Evolutionary conservation across 2,329 filamentous ascomycete species (phyloP), one percentile per base, ranked within the genome.

Genomic region (Talaromyces funiculosus): DNA sequence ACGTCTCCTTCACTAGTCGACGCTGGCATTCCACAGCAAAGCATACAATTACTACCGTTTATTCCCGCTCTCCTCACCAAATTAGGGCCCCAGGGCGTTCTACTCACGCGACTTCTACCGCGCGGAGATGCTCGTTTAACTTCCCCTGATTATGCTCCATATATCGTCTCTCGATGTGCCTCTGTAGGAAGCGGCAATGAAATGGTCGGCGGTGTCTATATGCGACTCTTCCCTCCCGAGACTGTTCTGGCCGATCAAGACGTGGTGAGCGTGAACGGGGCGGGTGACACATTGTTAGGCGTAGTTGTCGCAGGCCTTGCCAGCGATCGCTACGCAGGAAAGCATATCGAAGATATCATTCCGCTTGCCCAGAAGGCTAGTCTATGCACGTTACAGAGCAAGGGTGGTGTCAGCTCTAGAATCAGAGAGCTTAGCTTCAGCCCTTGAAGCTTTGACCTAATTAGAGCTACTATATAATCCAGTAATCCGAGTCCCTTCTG

Each of bases 261-360:
- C 26, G 81, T 96, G 1, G 86, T 93, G 1, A 96, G 91, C 51
- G 93, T 97, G 9, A 97, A 97, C 72, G 94, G 93, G 0, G 92
- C 91, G 2, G 94, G 94, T 0, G 94, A 99, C 75, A 97, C 94
- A 0, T 92, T 97, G 72, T 80, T 95, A 8, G 94, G 93, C 0
- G 88, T 92, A 14, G 67, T 97, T 60, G 79, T 96, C n/a, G 88
- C 91, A 1, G 90, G 90, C 0, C 72, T 97, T 65, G 86, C 86
- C 0, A 83, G 81, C 67, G 81, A 80, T 3, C 76, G 76, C 20
- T 71, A 71, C 26, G 61, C 66, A 51, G 64, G 67, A 47, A 86
- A 68, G 60, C 69, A 67, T 20, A 71, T 86, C 14, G 82, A 86
- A 63, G 81, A 87, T 51, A 73, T 94, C 59, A 80, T 99, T n/a